Evolutionary conservation across 257 asterid species (phyloP).

Genomic region (Plantago elongata): DNA sequence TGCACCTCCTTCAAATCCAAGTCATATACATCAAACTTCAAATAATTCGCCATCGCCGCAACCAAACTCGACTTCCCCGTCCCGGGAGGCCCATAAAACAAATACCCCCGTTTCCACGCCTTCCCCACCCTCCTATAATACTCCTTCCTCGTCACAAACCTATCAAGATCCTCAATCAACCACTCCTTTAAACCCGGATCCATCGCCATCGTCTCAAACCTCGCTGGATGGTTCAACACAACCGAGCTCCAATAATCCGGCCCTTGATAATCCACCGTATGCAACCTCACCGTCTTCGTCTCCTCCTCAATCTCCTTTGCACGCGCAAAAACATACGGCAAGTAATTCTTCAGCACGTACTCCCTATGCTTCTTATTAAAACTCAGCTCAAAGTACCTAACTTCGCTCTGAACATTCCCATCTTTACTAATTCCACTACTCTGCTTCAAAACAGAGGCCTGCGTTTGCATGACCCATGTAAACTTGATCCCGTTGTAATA

Average conservation of each 20-base stretch:
- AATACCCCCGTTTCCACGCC: conserved; percentile 81
- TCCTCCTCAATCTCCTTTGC: conserved; percentile 55
- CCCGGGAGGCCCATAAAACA: conserved; percentile 79
- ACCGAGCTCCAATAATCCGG: conserved; percentile 71
- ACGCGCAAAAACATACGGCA: background rate
- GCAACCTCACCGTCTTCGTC: conserved; percentile 44
- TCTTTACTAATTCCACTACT: conserved; percentile 5
- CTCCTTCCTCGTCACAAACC: conserved; percentile 56
- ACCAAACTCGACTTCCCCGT: conserved; percentile 79
- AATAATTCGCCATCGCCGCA: conserved; percentile 80
- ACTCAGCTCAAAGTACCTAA: conserved; percentile 47
- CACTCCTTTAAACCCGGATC: conserved; percentile 35
- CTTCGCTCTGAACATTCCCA: conserved; percentile 27
- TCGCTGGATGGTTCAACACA: conserved; percentile 64
- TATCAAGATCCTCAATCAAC: conserved; percentile 55
- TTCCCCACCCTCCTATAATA: conserved; percentile 69
- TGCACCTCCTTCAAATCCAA: conserved; percentile 69
- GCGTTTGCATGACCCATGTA: conserved; percentile 44
- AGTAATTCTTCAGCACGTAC: conserved; percentile 21
- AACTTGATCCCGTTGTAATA: conserved; percentile 27
- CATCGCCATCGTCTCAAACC: conserved; percentile 63
- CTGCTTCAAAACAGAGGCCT: conserved; percentile 28
- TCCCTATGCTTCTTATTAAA: conserved; percentile 53
- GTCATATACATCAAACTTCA: conserved; percentile 75
- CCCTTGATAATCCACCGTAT: conserved; percentile 62